Evolutionary conservation across 2,329 filamentous ascomycete genomes (phyloP).

Genomic region (Penicillium griseofulvum): DNA sequence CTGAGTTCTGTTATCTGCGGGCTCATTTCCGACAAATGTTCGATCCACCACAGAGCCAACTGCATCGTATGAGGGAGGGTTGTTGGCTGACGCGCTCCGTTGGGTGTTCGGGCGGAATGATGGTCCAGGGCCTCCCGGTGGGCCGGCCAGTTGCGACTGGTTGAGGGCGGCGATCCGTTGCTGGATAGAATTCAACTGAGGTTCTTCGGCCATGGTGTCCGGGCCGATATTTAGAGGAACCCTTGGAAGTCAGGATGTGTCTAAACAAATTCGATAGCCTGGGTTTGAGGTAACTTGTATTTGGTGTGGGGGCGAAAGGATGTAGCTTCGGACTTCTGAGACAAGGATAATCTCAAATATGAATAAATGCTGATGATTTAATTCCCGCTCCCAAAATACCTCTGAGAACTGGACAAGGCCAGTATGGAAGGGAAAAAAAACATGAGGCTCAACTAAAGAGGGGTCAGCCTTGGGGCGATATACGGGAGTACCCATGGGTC

Average conservation of each 20-base stretch:
- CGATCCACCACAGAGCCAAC: conserved; percentile 29
- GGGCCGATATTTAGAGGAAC: not conserved
- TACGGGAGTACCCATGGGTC: conserved; percentile 8
- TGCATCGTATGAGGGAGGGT: conserved; percentile 32
- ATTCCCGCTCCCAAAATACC: not conserved
- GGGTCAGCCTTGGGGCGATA: not conserved
- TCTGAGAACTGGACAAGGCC: not conserved
- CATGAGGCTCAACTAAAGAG: not conserved
- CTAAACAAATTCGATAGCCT: conserved; percentile 13
- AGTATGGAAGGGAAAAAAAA: not conserved
- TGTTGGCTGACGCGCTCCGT: conserved; percentile 35
- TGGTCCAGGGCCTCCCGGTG: conserved; percentile 28
- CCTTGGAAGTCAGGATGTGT: not conserved
- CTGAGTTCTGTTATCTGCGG: conserved; percentile 21
- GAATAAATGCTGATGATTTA: not conserved
- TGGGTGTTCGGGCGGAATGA: conserved; percentile 24
- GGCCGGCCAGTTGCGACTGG: conserved; percentile 41
- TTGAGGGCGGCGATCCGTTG: conserved; percentile 48
- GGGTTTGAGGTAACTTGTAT: conserved; percentile 17
- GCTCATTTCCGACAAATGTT: conserved; percentile 30
- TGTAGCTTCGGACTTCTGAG: conserved; percentile 1
- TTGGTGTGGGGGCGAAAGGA: conserved; percentile 19
- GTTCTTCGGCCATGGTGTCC: conserved; percentile 41
- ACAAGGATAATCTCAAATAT: not conserved
- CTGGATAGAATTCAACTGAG: conserved; percentile 45